Evolutionary conservation across 1,139 yeast species (phyloP).

Genomic region (Pichia terricola): DNA sequence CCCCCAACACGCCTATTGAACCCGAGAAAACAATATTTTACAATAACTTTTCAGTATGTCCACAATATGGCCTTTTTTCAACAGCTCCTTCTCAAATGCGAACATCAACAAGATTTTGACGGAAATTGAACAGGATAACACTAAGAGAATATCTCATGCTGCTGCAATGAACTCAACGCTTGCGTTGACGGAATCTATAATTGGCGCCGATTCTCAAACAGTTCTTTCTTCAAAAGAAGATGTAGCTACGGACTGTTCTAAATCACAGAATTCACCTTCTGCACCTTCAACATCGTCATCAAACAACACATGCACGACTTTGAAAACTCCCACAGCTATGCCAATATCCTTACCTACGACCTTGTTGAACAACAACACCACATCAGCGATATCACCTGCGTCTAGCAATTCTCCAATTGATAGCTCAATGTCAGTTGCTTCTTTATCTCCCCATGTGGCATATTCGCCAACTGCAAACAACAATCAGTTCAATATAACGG

Average conservation of each 20-base stretch:
- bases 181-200: neutral
- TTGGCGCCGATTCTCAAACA: neutral
- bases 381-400: neutral
- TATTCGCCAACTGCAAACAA: slow-evolving; percentile 16
- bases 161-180: neutral
- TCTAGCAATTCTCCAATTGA: slow-evolving; percentile 2
- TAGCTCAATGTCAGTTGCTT: slow-evolving; percentile 7
- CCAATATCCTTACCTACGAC: slow-evolving; percentile 3
- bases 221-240: neutral
- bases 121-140: slow-evolving; percentile 21
- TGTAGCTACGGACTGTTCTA: slow-evolving; percentile 4
- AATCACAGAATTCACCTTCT: slow-evolving; percentile 4
- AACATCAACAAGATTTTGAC: slow-evolving; percentile 25
- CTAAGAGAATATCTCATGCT: slow-evolving; percentile 1
- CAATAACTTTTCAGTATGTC: too few species aligned
- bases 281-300: neutral
- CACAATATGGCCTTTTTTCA: slow-evolving; percentile 29
- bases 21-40: too few species aligned
- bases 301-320: too few species aligned
- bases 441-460: slow-evolving; percentile 14
- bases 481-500: slow-evolving; percentile 20
- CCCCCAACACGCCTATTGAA: too few species aligned
- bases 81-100: slow-evolving; percentile 26
- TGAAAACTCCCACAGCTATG: too few species aligned
- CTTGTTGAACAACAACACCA: neutral